These are phyloP conservation scores for Arthroderma sp. DNA, from an alignment of 2,329 filamentous ascomycete genomes.

Conservation along the genomic window DNA sequence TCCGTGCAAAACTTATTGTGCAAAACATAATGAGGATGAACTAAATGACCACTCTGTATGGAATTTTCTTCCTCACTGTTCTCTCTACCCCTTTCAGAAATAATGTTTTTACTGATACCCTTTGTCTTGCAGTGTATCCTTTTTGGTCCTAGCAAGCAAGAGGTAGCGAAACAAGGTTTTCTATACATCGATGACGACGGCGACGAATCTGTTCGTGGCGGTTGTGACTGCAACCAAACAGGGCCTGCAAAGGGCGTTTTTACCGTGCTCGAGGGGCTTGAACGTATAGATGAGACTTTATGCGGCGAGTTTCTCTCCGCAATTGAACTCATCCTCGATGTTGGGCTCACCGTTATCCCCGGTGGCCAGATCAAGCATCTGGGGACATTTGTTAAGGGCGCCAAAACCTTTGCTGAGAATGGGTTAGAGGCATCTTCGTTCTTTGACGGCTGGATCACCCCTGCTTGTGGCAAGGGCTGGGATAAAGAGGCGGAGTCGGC, in stretches of 20 bases:
- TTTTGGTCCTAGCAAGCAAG: background rate
- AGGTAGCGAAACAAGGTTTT: background rate
- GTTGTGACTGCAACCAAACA: background rate
- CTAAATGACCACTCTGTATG: background rate
- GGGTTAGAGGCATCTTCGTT: background rate
- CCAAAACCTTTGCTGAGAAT: conserved; percentile 3
- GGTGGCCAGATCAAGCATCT: background rate
- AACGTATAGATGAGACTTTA: background rate
- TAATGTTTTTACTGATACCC: background rate
- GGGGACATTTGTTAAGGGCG: background rate
- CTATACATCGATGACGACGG: background rate
- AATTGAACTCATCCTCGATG: background rate
- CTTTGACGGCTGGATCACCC: background rate
- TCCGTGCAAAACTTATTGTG: background rate
- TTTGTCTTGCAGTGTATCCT: background rate
- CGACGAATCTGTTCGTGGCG: background rate
- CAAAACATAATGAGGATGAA: background rate
- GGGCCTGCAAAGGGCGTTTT: background rate
- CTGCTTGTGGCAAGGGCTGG: background rate
- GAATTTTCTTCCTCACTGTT: background rate
- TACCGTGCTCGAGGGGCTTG: background rate
- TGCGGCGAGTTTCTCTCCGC: background rate
- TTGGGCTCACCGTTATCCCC: background rate
- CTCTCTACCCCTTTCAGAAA: background rate
- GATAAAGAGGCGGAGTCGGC: background rate